Conservation (phyloP, 805 yeast genomes). For the Ogataea philodendri region DNA sequence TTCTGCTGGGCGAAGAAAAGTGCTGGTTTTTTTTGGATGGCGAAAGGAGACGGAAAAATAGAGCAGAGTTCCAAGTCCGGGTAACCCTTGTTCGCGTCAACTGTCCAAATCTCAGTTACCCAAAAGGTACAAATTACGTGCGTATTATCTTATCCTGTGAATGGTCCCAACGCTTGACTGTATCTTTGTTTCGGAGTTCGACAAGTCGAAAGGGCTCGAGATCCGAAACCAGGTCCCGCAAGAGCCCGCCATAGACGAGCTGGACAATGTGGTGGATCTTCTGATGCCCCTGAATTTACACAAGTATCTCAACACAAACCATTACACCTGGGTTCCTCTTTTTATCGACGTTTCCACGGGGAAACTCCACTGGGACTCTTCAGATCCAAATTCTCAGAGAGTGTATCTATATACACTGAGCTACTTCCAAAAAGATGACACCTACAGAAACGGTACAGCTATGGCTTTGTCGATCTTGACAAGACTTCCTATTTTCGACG, state of each 20-base stretch:
- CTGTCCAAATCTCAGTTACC: slow-evolving; percentile 9
- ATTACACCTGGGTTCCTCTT: slow-evolving; percentile 55
- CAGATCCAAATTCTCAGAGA: slow-evolving; percentile 12
- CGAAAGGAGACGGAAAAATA: slow-evolving; percentile 9
- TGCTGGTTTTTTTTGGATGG: slow-evolving; percentile 11
- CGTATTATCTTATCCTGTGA: slow-evolving; percentile 1
- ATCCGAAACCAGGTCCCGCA: slow-evolving; percentile 60
- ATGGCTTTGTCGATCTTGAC: slow-evolving; percentile 49
- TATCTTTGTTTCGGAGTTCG: slow-evolving; percentile 70
- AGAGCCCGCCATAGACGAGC: slow-evolving; percentile 57
- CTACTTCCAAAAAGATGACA: slow-evolving; percentile 31
- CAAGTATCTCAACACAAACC: slow-evolving; percentile 47
- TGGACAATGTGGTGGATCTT: slow-evolving; percentile 28
- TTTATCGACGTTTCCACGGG: slow-evolving; percentile 32
- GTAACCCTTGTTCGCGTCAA: slow-evolving; percentile 6
- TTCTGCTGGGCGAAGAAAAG: slow-evolving; percentile 2
- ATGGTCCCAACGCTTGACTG: slow-evolving; percentile 24
- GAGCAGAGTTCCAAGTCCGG: slow-evolving; percentile 3
- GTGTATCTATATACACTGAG: slow-evolving; percentile 31
- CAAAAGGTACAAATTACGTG: slow-evolving; percentile 6
- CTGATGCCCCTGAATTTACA: slow-evolving; percentile 40
- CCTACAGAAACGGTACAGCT: slow-evolving; percentile 40
- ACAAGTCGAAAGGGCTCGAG: slow-evolving; percentile 70
- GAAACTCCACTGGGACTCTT: slow-evolving; percentile 18
- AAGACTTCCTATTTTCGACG: slow-evolving; percentile 41